Evolutionary conservation across 805 yeast genomes (phyloP), one percentile per base, ranked within the genome.

Genomic region (Lipomyces yamadae): DNA sequence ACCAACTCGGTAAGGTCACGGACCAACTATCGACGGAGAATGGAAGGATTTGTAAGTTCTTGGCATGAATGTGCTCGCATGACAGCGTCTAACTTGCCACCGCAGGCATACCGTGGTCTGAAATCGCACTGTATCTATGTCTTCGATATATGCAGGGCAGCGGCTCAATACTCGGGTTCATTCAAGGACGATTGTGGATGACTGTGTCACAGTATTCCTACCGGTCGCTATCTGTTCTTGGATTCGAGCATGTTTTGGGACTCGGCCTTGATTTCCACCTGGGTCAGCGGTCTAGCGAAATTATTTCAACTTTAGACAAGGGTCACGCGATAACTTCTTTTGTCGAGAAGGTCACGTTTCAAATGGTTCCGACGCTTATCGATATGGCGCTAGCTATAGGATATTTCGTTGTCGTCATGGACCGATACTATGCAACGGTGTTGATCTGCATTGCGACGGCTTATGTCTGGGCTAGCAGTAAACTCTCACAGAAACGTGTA

Each of bases 1-100:
- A 65, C 39, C 72, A 67, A 48, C 67, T 69, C 5, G 72, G 72
- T 42, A 48, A 50, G 7, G 59, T 69, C 6, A 69, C 72, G 4
- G 63, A 69, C 24, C 24, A 45, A 24, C 69, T 69, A n/a, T 32
- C 69, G 8, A 29, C 62, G 18, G 50, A 30, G 8, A 33, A 37
- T 29, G 63, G 62, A 5, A 45, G 39, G 10, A 15, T n/a, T 10
- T 42, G 48, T 15, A 42, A 5, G 6, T 24, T 42, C 10, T 6
- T 15, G 24, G 18, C 29, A n/a, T 1, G 18, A n/a, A 5, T 42
- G 48, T 15, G 48, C 48, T 42, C 15, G n/a, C 48, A 6, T 15
- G 48, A 42, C n/a, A 24, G 24, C 24, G 24, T 24, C 24, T 24
- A 24, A 24, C 24, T 24, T 24, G 24, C 8, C 24, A 42, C 48